phyloP scores from a whole-genome alignment of 2,329 filamentous ascomycete genomes.

The Annulohypoxylon truncatum region DNA sequence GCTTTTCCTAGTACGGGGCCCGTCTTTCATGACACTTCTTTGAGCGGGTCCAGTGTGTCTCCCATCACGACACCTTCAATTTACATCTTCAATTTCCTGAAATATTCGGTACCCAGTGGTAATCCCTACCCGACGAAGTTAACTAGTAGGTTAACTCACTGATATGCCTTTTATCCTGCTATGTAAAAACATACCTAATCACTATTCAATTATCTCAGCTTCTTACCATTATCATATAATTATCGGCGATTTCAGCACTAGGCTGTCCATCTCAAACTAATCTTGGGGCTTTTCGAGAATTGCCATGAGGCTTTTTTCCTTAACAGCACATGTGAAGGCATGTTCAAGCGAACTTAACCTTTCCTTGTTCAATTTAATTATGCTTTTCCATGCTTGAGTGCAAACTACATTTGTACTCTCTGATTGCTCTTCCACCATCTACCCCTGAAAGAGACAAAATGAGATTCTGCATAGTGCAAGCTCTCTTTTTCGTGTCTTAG shows the following conservation, averaged over 20 bases:
- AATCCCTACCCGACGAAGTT: background rate
- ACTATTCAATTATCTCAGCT: background rate
- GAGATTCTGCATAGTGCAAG: conserved; percentile 14
- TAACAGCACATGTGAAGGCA: conserved; percentile 21
- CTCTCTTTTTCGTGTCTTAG: conserved; percentile 34
- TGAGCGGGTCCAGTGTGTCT: background rate
- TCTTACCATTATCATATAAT: background rate
- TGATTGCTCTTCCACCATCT: conserved; percentile 13
- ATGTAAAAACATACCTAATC: background rate
- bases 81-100: conserved; percentile 18
- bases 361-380: conserved; percentile 11
- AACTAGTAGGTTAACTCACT: background rate
- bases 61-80: conserved; percentile 13
- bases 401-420: conserved; percentile 14
- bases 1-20: background rate
- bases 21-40: background rate
- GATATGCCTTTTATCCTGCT: background rate
- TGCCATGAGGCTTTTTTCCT: background rate
- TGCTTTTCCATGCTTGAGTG: background rate
- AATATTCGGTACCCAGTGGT: conserved; percentile 5
- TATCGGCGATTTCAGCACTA: background rate
- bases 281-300: conserved; percentile 18
- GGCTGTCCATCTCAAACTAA: background rate
- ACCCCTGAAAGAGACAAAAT: conserved; percentile 39
- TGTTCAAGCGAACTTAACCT: conserved; percentile 25